Evolutionary conservation across 768 basidiomycete species (phyloP), one percentile per base, ranked within the genome.

Genomic region (Paxillus involutus): DNA sequence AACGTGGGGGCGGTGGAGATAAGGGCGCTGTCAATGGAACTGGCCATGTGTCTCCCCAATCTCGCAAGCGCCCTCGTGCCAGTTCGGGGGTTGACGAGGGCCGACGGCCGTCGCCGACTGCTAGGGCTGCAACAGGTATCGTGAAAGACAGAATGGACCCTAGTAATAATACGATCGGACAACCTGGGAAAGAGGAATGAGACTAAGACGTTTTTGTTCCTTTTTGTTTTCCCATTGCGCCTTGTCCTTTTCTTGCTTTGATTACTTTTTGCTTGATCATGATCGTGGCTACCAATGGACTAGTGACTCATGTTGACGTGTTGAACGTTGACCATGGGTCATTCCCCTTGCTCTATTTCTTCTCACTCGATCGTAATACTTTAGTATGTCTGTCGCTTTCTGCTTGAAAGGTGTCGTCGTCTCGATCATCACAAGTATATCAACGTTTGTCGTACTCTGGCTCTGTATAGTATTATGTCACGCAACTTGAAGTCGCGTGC

Each of bases 31-130:
- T 47, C 26, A 61, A 64, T 14, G 65, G 68, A 4, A 41, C 43
- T 10, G 56, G 60, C 0, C 30, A 65, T 39, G 24, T 60, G 42
- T 64, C 66, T 7, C 59, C 68, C 10, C 47, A 58, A 9, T 61
- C 65, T 16, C 66, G 70, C 54, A 70, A 70, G 45, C 69, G 69
- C 49, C 62, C 58, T 10, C 69, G 69, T 10, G 33, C 66, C 14
- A 49, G 52, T 46, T 70, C 69, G 6, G 2, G 36, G 14, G 51
- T 36, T 12, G 59, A 53, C 7, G 65, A 70, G 17, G 46, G 37
- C 13, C 56, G 59, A 45, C 59, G 65, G 44, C 55, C 53, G 13
- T 68, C 66, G 12, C 67, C 65, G 17, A 51, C 12, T 26, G 54
- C 42, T 10, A 60, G 59, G 40, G 44, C 36, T 21, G 65, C 60